Evolutionary conservation across 2,329 filamentous ascomycete species (phyloP).

Genomic region (Aspergillus costaricaensis): DNA sequence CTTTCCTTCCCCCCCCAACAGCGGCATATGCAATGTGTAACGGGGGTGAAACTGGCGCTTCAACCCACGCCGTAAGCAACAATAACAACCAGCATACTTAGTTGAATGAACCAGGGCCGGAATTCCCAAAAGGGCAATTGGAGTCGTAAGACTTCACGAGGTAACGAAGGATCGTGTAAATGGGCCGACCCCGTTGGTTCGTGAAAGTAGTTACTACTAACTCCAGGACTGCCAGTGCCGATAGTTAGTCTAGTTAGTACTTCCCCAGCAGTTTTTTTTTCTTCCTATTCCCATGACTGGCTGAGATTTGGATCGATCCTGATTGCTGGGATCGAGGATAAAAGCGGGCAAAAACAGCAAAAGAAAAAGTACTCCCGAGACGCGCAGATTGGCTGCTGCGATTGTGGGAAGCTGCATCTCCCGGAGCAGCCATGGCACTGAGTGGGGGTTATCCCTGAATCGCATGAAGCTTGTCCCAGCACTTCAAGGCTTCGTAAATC

Average conservation of each 20-base stretch:
- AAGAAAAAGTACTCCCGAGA: neutral
- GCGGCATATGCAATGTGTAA: neutral
- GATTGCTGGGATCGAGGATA: constrained; percentile 11
- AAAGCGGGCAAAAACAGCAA: neutral
- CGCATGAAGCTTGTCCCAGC: constrained; percentile 25
- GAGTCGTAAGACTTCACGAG: neutral
- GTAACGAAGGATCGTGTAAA: neutral
- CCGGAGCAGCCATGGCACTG: constrained; percentile 3
- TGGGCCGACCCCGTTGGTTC: constrained; percentile 1
- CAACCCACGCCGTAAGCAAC: neutral
- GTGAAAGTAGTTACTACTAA: neutral
- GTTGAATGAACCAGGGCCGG: neutral
- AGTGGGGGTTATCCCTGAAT: constrained; percentile 25
- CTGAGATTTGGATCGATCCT: constrained; percentile 13
- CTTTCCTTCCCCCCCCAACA: neutral
- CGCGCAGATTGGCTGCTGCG: constrained; percentile 9
- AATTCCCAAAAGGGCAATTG: neutral
- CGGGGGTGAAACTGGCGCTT: neutral
- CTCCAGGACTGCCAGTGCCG: too few species aligned
- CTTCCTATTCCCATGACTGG: constrained; percentile 1
- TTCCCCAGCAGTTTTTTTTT: neutral
- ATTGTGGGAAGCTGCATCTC: constrained; percentile 1
- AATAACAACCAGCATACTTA: neutral
- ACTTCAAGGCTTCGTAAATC: constrained; percentile 8
- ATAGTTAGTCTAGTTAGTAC: neutral